Percentiles rank a stretch among this genome's conserved stretches.
Evolutionary conservation across 2,329 filamentous ascomycete genomes (phyloP).

Genomic region (Pseudogymnoascus sp.): DNA sequence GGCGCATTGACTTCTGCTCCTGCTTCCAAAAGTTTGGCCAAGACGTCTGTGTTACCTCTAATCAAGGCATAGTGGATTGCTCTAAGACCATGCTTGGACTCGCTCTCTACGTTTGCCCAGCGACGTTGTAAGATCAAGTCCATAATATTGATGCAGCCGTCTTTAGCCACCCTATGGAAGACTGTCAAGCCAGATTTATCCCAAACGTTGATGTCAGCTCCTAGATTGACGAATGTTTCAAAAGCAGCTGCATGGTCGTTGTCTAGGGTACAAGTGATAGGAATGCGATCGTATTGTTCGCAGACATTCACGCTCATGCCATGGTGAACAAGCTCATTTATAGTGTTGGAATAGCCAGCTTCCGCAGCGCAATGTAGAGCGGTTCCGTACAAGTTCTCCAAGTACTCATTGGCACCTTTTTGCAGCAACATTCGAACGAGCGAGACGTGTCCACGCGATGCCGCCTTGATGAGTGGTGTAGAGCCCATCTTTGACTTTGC

Average conservation of each 20-base stretch:
- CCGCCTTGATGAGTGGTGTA: background rate
- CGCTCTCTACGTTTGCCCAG: background rate
- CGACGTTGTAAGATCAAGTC: background rate
- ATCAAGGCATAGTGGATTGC: constrained; percentile 6
- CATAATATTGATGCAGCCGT: background rate
- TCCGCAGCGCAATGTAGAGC: background rate
- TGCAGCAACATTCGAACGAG: background rate
- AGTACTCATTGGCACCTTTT: background rate
- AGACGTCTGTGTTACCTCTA: background rate
- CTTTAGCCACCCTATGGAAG: background rate
- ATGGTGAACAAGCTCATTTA: background rate
- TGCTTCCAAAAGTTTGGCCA: background rate
- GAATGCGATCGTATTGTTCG: background rate
- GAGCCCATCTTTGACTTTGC: background rate
- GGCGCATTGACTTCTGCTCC: background rate
- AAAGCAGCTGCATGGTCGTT: background rate
- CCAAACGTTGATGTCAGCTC: background rate
- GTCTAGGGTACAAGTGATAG: background rate
- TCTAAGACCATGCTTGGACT: background rate
- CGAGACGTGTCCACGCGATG: background rate
- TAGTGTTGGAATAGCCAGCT: background rate
- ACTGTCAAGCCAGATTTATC: background rate
- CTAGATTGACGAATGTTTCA: background rate
- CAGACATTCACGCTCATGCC: background rate
- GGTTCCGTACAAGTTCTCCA: background rate